Evolutionary conservation across 139 green algal species (phyloP), one percentile per base, ranked within the genome.

Genomic region (Coelastrella sp.): DNA sequence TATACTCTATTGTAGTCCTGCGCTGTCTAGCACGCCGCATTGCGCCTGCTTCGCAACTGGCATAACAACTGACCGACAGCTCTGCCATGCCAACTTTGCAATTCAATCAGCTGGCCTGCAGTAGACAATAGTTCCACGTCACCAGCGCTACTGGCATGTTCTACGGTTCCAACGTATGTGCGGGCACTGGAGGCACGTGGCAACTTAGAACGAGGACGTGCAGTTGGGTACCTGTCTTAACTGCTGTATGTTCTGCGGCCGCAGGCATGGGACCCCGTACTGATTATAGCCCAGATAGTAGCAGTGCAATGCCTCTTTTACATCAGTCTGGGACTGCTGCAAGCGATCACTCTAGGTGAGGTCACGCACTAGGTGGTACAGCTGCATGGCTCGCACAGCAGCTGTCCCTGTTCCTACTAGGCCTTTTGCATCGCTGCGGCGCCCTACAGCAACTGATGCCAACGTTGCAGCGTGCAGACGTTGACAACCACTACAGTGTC

Each of bases 231-330:
- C 32, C 32, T 47, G 1, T n/a, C 32, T 1, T 1, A 47, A 47
- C 32, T 47, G 32, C 32, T 47, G 32, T 47, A 47, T 47, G 32
- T 47, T 47, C 32, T 47, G 32, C 32, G 61, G 54, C 66, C 71
- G 86, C 76, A 90, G 86, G n/a, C 66, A 1, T 99, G 95, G 94
- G 96, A 99, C 85, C 97, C 97, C 8, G 32, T 95, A 10, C 88
- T 97, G 0, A 99, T 99, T 76, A 92, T 96, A 3, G 93, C 95
- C 0, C 97, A 99, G 83, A 99, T 99, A 22, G 74, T 95, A 8
- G 92, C 91, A 3, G 22, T 99, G 47, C 97, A 99, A 90, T 96
- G 94, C 87, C 57, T 97, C 0, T 98, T 97, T 89, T 99, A 99
- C 86, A 65, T 97, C 5, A 95, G 78, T 66, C 73, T 98, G 16